Evolutionary conservation across 2,329 filamentous ascomycete species (phyloP), one percentile per base, ranked within the genome.

Genomic region (Neonectria faginata): DNA sequence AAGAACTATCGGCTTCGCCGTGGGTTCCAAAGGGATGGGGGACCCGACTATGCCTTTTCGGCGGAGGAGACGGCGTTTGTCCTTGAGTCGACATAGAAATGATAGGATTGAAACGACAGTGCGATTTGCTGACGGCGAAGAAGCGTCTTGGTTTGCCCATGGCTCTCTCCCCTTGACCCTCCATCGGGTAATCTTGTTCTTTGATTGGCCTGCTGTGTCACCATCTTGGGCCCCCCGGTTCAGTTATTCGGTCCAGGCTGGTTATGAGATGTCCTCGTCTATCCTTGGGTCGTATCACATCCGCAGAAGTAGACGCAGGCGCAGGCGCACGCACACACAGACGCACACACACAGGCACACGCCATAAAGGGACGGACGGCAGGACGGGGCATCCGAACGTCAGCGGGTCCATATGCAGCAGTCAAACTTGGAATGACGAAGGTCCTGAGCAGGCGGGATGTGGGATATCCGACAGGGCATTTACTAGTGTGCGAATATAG

Each of bases 391-490:
- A 61, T 57, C 69, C 54, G 27, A 29, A 44, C 45, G 36, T 44
- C 45, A 51, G 54, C 56, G 52, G 58, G 62, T 57, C 53, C 62
- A 18, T 42, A 42, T 50, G 58, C 55, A 29, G 56, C 48, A 69
- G 53, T 60, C 67, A 68, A 72, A 67, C 67, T 47, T 58, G 51
- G 64, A 41, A 59, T 55, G 52, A 59, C 59, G 58, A 63, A 61
- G 66, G 53, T 57, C 36, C 57, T 65, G 69, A 67, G 67, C 53
- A 63, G 66, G 53, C 67, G 36, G 25, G 25, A 25, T 25, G 5
- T 25, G 25, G 25, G 52, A 55, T 47, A 74, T 74, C 73, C 75
- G 65, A 74, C 72, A 73, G 62, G 56, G 45, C 59, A 52, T 53
- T 61, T 57, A 48, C 57, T 55, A 47, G 55, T 45, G 59, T 67